phyloP scores from a whole-genome alignment of 192 early-diverging fungal genomes.

The Coemansia sp. region DNA sequence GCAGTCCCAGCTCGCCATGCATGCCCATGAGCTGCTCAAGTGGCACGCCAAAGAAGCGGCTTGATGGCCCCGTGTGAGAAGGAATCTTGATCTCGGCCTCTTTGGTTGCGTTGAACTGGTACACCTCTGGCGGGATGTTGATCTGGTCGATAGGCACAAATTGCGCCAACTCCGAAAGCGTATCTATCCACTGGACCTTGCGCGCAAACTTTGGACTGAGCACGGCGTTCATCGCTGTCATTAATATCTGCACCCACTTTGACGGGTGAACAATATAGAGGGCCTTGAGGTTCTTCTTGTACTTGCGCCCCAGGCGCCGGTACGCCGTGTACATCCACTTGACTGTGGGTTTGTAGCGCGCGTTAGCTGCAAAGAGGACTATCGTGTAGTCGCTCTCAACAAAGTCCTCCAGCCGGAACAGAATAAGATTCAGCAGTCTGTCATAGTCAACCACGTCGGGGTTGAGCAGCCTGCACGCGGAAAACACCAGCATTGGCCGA shows the following conservation, averaged over 20 bases:
- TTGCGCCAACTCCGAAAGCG: slow-evolving; percentile 66
- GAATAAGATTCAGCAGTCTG: slow-evolving; percentile 67
- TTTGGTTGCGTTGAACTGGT: slow-evolving; percentile 54
- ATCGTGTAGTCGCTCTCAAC: slow-evolving; percentile 92
- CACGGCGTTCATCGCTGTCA: slow-evolving; percentile 84
- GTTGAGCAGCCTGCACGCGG: slow-evolving; percentile 86
- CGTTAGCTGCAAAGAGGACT: slow-evolving; percentile 82
- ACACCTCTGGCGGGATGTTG: slow-evolving; percentile 68
- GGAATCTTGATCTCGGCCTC: slow-evolving; percentile 50
- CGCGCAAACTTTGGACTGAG: slow-evolving; percentile 91
- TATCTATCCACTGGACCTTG: slow-evolving; percentile 83
- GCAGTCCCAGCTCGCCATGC: slow-evolving; percentile 75
- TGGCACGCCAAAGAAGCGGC: slow-evolving; percentile 75
- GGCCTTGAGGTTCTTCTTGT: slow-evolving; percentile 94
- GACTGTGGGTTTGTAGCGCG: slow-evolving; percentile 77
- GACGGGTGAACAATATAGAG: slow-evolving; percentile 94
- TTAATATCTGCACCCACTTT: slow-evolving; percentile 76
- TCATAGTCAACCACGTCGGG: slow-evolving; percentile 84
- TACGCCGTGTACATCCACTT: slow-evolving; percentile 89
- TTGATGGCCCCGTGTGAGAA: slow-evolving; percentile 31
- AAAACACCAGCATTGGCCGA: slow-evolving; percentile 79
- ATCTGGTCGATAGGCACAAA: slow-evolving; percentile 75
- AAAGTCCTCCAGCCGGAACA: slow-evolving; percentile 73
- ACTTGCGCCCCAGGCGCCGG: slow-evolving; percentile 76
- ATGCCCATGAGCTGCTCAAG: slow-evolving; percentile 76